Base-by-base conservation (phyloP, 2,329 filamentous ascomycete species). In the Ramularia endophylla region DNA sequence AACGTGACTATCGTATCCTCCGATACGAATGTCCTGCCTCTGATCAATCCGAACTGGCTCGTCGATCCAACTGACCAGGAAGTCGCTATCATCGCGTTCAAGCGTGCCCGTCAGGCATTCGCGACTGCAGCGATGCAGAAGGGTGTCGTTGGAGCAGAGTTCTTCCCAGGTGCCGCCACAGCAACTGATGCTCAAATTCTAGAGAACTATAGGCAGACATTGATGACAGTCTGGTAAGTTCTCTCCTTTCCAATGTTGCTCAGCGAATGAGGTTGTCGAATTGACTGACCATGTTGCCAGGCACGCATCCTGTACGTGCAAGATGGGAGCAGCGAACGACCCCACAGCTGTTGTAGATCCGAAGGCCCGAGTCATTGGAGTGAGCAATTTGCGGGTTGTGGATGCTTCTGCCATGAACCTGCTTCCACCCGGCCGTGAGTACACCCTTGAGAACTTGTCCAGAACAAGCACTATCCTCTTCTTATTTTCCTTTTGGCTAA, bases 371-470 rank as follows among this genome's bases (percentile, higher is more conserved):
- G 78, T 83, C 1, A 64, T 72, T 8, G 75, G 75, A 0, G 70
- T 77, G 0, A 57, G 65, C 0, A 70, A 72, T 0, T 55, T 82
- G 34, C 65, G 78, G 15, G 78, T 81, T 3, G 78, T 82, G 0
- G 78, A 82, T 60, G 78, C 76, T 0, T 73, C 68, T 19, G 67
- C n/a, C n/a, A n/a, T n/a, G n/a, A n/a, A n/a, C n/a, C n/a, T n/a
- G n/a, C n/a, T n/a, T n/a, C n/a, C n/a, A n/a, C n/a, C n/a, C n/a
- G n/a, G n/a, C n/a, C n/a, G n/a, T n/a, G n/a, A n/a, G n/a, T n/a
- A n/a, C n/a, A n/a, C n/a, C n/a, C n/a, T n/a, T n/a, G n/a, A n/a
- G n/a, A n/a, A n/a, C n/a, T n/a, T n/a, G n/a, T n/a, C n/a, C n/a
- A n/a, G n/a, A n/a, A n/a, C n/a, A n/a, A n/a, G n/a, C n/a, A n/a